A percentile compares a stretch with the other conserved stretches of the same genome.
Evolutionary conservation across 345 rosid genomes (phyloP).

Genomic region (Acer yangbiense): DNA sequence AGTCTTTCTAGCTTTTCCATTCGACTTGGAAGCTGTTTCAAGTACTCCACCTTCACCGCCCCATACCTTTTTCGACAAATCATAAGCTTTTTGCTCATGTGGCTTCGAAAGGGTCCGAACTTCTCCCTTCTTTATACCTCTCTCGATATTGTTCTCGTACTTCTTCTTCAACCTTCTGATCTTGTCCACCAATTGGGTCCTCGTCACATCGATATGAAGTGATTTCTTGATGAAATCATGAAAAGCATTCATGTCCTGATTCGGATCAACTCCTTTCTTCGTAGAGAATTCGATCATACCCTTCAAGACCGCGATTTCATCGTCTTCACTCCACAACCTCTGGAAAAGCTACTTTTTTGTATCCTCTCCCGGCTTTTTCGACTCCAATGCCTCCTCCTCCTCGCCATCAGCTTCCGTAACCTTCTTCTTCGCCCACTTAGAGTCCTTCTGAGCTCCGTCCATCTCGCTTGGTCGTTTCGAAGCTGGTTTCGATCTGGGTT

Average conservation of each 20-base stretch:
- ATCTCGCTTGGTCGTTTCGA: constrained; percentile 29
- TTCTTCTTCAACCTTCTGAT: constrained; percentile 45
- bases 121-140: constrained; percentile 27
- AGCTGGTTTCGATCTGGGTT: constrained; percentile 19
- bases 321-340: constrained; percentile 50
- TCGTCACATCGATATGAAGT: constrained; percentile 38
- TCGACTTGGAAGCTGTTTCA: constrained; percentile 21
- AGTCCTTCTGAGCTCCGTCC: constrained; percentile 1
- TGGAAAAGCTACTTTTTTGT: constrained; percentile 45
- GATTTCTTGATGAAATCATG: constrained; percentile 42
- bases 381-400: constrained; percentile 17
- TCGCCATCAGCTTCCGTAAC: constrained; percentile 3
- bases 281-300: constrained; percentile 41
- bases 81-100: constrained; percentile 35
- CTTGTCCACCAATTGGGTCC: constrained; percentile 44
- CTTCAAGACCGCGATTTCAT: constrained; percentile 48
- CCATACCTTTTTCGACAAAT: constrained; percentile 47
- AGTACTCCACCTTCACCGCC: constrained; percentile 28
- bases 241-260: constrained; percentile 39
- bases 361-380: constrained; percentile 39
- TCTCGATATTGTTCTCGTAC: constrained; percentile 25
- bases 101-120: constrained; percentile 26
- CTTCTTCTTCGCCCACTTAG: constrained; percentile 38
- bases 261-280: constrained; percentile 38
- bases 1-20: constrained; percentile 28